Conservation (phyloP, 495 filamentous ascomycete species). For the Aspergillus panamensis region DNA sequence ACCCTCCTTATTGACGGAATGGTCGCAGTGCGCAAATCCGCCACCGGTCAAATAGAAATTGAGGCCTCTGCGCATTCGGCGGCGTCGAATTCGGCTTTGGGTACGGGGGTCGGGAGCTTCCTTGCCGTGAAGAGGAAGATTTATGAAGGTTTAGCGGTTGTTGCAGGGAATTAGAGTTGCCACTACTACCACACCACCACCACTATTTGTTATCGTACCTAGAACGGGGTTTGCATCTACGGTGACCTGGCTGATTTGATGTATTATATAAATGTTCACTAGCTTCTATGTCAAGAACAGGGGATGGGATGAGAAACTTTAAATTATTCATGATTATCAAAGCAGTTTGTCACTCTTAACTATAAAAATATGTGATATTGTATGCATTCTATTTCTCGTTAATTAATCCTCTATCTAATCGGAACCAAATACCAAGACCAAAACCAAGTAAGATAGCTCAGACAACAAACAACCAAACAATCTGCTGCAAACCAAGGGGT, state of each 20-base stretch:
- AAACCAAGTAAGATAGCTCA: not conserved
- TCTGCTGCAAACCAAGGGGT: not conserved
- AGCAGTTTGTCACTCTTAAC: too few species aligned
- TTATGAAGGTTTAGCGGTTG: constrained; percentile 79
- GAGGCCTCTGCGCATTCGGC: constrained; percentile 63
- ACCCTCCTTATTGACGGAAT: constrained; percentile 82
- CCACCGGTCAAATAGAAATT: constrained; percentile 82
- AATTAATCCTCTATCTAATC: not conserved
- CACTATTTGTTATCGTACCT: not conserved
- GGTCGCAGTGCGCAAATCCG: constrained; percentile 85
- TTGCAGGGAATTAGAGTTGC: constrained; percentile 56
- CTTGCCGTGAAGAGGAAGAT: constrained; percentile 75
- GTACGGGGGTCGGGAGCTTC: constrained; percentile 55
- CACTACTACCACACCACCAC: too few species aligned
- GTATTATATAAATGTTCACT: constrained; percentile 12
- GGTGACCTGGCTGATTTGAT: not conserved
- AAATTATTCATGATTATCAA: not conserved
- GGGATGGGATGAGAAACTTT: not conserved
- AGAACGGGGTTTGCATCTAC: not conserved
- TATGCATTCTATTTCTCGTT: not conserved
- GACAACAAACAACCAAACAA: not conserved
- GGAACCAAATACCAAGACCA: not conserved
- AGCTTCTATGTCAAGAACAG: not conserved
- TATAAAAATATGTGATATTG: not conserved
- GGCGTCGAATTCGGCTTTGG: constrained; percentile 27